Evolutionary conservation across 179 eudicot genomes (phyloP).

Genomic region (Sideroxylon spinosum): DNA sequence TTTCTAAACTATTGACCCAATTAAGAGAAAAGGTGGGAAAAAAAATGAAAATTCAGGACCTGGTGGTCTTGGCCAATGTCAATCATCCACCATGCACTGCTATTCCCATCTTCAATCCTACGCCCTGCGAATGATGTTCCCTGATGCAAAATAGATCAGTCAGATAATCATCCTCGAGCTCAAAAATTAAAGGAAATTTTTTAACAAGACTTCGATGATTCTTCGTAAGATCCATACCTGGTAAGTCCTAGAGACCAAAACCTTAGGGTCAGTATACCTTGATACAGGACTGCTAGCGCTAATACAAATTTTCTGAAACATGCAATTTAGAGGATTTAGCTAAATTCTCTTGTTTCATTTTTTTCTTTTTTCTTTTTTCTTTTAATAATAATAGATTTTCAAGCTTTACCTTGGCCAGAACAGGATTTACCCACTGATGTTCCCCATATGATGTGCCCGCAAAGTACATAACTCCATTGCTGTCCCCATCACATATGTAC

Average conservation of each 20-base stretch:
- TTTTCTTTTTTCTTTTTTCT: no score
- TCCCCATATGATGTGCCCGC: constrained; percentile 89
- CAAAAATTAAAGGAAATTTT: neutral
- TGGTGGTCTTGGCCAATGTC: constrained; percentile 83
- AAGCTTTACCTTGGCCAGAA: constrained; percentile 63
- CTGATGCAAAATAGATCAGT: constrained; percentile 27
- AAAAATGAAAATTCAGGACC: constrained; percentile 29
- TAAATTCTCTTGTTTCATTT: neutral
- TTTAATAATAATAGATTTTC: no score
- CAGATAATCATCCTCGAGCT: neutral
- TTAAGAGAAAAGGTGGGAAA: neutral
- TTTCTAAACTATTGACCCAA: neutral
- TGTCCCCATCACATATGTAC: constrained; percentile 90
- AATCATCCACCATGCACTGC: constrained; percentile 89
- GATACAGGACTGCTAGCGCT: constrained; percentile 82
- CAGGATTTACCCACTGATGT: constrained; percentile 91
- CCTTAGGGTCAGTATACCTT: constrained; percentile 92
- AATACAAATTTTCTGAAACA: constrained; percentile 57
- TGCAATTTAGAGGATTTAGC: constrained; percentile 3
- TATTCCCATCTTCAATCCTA: constrained; percentile 69
- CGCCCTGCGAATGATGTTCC: constrained; percentile 88
- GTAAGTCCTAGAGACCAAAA: constrained; percentile 76
- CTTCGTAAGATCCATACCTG: constrained; percentile 48
- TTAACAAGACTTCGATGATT: neutral
- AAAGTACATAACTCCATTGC: constrained; percentile 82